Conservation (phyloP, 352 stramenopile genomes). For the Phytopythium ostracodes region DNA sequence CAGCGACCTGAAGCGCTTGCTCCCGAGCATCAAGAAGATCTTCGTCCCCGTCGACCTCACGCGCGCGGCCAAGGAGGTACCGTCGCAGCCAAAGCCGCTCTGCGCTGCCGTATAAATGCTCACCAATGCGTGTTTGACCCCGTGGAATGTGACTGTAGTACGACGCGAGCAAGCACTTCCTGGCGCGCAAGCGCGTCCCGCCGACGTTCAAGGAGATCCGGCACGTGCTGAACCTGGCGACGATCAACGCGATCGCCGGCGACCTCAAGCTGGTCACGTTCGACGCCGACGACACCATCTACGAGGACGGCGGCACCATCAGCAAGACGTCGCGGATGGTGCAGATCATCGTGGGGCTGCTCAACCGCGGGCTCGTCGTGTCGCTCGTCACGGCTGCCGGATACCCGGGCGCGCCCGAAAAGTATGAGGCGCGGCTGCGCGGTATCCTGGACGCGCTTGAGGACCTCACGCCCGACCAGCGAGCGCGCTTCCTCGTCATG, state of each 20-base stretch:
- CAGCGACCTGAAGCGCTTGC: conserved; percentile 56
- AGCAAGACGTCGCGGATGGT: conserved; percentile 66
- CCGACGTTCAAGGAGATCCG: conserved; percentile 85
- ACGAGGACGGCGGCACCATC: conserved; percentile 79
- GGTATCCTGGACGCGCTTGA: conserved; percentile 72
- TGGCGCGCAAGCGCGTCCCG: conserved; percentile 74
- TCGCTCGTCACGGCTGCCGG: conserved; percentile 81
- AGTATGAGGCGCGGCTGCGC: conserved; percentile 72
- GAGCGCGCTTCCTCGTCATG: conserved; percentile 88
- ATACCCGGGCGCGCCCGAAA: conserved; percentile 58
- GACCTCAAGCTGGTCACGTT: conserved; percentile 84
- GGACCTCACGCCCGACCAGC: conserved; percentile 45
- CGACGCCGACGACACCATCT: conserved; percentile 86
- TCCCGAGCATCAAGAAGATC: conserved; percentile 60
- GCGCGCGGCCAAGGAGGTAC: conserved; percentile 45
- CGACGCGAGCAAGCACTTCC: conserved; percentile 64
- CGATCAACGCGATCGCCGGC: conserved; percentile 60
- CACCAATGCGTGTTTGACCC: too few relatives aligned
- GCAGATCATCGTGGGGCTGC: conserved; percentile 57
- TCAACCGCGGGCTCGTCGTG: conserved; percentile 68
- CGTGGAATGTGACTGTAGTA: conserved; percentile 25
- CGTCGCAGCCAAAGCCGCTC: neutral
- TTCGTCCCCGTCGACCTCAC: conserved; percentile 73
- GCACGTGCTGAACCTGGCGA: conserved; percentile 82
- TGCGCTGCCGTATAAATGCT: too few relatives aligned